These are phyloP conservation scores for Microdochium bolleyi DNA, from an alignment of 2,329 filamentous ascomycete genomes.

Conservation along the genomic window DNA sequence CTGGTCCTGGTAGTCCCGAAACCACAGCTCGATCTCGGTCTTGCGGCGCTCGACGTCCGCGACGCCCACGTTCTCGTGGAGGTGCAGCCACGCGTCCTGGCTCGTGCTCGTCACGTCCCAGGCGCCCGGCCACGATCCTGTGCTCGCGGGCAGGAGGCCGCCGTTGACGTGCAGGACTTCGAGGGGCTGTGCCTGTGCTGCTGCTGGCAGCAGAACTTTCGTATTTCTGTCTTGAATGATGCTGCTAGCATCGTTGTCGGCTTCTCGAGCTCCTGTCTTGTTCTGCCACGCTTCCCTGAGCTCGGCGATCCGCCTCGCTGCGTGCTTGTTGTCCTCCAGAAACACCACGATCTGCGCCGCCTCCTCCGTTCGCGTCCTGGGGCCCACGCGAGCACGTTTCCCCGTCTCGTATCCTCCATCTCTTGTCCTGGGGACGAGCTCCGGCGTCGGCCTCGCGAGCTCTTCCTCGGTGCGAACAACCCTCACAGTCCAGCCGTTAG, in stretches of 20 bases:
- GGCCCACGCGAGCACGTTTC: constrained; percentile 3
- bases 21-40: constrained; percentile 34
- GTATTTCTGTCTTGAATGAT: too few species aligned
- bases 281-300: constrained; percentile 17
- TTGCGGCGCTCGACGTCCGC: constrained; percentile 39
- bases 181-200: constrained; percentile 18
- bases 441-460: constrained; percentile 15
- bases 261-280: not conserved
- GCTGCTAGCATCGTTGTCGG: constrained; percentile 12
- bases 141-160: constrained; percentile 53
- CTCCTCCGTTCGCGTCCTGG: constrained; percentile 26
- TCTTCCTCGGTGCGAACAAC: constrained; percentile 35
- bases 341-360: constrained; percentile 54
- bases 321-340: constrained; percentile 57
- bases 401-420: not conserved
- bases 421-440: not conserved
- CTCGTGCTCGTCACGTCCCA: constrained; percentile 31
- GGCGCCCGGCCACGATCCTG: constrained; percentile 42
- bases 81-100: constrained; percentile 48
- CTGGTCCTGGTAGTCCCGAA: not conserved
- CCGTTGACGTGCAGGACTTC: constrained; percentile 54
- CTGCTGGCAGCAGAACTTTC: too few species aligned
- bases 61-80: constrained; percentile 58
- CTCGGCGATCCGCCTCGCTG: constrained; percentile 30
- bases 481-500: constrained; percentile 57